Conservation (phyloP, 1,284 basidiomycete genomes). For the Meira miltonrushii region DNA sequence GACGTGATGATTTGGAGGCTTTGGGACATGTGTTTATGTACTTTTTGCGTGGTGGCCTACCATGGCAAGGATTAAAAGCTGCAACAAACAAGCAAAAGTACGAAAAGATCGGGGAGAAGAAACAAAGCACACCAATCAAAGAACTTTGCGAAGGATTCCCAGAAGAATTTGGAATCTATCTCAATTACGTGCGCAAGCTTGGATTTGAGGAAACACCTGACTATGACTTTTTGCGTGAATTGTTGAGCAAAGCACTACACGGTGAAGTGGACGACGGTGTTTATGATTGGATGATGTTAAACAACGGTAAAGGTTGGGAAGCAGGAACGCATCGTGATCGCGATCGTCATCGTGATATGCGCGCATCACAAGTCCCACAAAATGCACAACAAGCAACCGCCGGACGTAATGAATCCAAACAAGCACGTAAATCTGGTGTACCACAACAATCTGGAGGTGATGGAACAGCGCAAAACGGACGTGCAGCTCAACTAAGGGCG, state of each 20-base stretch:
- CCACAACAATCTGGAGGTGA: slow-evolving; percentile 10
- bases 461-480: neutral
- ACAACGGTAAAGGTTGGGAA: slow-evolving; percentile 93
- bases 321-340: slow-evolving; percentile 58
- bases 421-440: slow-evolving; percentile 38
- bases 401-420: slow-evolving; percentile 36
- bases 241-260: slow-evolving; percentile 86
- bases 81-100: slow-evolving; percentile 98
- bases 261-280: slow-evolving; percentile 80
- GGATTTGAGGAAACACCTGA: slow-evolving; percentile 92
- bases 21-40: slow-evolving; percentile 98
- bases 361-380: slow-evolving; percentile 24
- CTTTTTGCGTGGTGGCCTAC: slow-evolving; percentile 80
- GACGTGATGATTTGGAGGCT: slow-evolving; percentile 88
- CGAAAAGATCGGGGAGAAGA: slow-evolving; percentile 98
- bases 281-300: slow-evolving; percentile 85
- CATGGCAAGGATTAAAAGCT: slow-evolving; percentile 94
- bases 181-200: slow-evolving; percentile 80
- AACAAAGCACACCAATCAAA: slow-evolving; percentile 90
- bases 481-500: slow-evolving; percentile 1
- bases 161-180: slow-evolving; percentile 80
- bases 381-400: slow-evolving; percentile 22
- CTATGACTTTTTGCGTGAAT: slow-evolving; percentile 87
- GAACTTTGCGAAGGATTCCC: slow-evolving; percentile 89
- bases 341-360: slow-evolving; percentile 33